These are phyloP conservation scores for Penicillium freii DNA, from an alignment of 2,329 filamentous ascomycete genomes.

Conservation along the genomic window DNA sequence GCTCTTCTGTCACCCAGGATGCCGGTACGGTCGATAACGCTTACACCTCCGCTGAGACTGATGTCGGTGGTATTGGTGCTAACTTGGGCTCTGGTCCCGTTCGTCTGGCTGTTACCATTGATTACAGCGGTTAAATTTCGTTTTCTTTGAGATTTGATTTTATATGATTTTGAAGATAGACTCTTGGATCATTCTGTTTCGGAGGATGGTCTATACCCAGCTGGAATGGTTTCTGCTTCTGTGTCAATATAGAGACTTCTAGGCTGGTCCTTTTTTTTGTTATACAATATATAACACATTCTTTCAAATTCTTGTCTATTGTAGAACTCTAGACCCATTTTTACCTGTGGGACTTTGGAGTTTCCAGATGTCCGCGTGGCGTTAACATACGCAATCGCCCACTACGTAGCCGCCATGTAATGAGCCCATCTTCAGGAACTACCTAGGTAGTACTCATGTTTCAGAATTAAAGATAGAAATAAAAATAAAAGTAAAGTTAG, in stretches of 20 bases:
- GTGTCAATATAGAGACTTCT: conserved; percentile 13
- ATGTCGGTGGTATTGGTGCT: conserved; percentile 36
- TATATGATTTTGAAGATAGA: conserved; percentile 11
- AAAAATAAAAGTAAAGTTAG: not conserved
- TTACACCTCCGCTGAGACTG: conserved; percentile 30
- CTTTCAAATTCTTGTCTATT: not conserved
- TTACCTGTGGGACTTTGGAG: not conserved
- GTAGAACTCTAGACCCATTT: not conserved
- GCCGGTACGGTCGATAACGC: conserved; percentile 32
- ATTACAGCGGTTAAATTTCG: conserved; percentile 28
- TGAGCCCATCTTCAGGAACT: not conserved
- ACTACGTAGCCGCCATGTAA: not conserved
- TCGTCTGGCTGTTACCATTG: conserved; percentile 29
- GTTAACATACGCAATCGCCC: conserved; percentile 6
- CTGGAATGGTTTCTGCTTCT: conserved; percentile 16
- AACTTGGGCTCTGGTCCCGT: conserved; percentile 30
- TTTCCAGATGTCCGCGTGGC: conserved; percentile 1
- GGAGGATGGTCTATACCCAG: conserved; percentile 16
- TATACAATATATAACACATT: conserved; percentile 12
- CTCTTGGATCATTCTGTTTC: conserved; percentile 5
- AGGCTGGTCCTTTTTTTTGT: conserved; percentile 10
- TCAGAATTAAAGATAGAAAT: not conserved
- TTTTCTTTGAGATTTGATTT: conserved; percentile 10
- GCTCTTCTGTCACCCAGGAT: conserved; percentile 31
- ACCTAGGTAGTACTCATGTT: too few relatives aligned